A percentile compares a stretch with the other conserved stretches of the same genome.
Conservation (phyloP, 139 green algal species). For the Chlorella ohadii region DNA sequence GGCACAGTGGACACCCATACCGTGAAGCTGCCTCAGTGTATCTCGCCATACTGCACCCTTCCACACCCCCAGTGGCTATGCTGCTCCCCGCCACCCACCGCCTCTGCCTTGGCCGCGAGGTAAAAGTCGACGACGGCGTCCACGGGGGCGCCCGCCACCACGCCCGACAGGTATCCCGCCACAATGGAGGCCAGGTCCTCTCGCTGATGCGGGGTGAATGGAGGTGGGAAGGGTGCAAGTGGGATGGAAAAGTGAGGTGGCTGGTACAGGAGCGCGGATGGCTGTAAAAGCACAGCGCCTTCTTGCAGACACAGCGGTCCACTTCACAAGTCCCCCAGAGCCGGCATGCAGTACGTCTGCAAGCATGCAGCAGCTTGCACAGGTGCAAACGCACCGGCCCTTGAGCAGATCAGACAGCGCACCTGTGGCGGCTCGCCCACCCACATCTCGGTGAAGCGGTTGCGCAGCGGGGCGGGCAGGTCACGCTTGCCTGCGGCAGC, state of each 20-base stretch:
- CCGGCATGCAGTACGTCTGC: too few species aligned
- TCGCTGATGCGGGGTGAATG: not conserved
- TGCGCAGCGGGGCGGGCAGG: constrained; percentile 85
- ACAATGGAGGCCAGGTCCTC: constrained; percentile 90
- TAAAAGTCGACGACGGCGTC: constrained; percentile 95
- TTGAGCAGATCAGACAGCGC: not conserved
- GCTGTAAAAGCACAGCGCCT: too few species aligned
- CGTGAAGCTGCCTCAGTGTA: too few species aligned
- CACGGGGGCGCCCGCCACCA: constrained; percentile 60
- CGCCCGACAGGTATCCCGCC: constrained; percentile 72
- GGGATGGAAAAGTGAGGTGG: not conserved
- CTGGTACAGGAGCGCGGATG: too few species aligned
- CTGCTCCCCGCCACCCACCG: constrained; percentile 71
- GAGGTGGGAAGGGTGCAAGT: not conserved
- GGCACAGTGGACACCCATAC: too few species aligned
- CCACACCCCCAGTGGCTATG: too few species aligned
- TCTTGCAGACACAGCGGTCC: too few species aligned
- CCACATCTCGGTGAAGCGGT: constrained; percentile 97
- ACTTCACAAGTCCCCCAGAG: too few species aligned
- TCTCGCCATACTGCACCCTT: too few species aligned
- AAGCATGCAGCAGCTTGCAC: not conserved
- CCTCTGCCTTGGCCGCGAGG: constrained; percentile 77
- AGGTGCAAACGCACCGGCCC: too few species aligned
- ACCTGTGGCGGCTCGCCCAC: constrained; percentile 79
- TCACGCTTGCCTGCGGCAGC: constrained; percentile 90